Conservation (phyloP, 345 rosid genomes). For the Punica granatum region DNA sequence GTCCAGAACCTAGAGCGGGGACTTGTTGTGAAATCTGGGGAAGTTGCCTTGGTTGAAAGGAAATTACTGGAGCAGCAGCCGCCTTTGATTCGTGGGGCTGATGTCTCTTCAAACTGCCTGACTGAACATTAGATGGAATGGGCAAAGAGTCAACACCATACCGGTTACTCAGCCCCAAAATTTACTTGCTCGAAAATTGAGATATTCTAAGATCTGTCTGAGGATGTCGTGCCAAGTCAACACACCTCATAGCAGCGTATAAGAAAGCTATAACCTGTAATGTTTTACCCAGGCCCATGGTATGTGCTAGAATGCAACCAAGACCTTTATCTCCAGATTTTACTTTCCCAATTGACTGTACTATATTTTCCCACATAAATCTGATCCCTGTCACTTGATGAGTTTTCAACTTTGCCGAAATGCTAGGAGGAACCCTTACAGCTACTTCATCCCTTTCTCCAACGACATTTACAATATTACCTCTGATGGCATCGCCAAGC, state of each 20-base stretch:
- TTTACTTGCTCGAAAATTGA: conserved; percentile 36
- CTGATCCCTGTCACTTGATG: conserved; percentile 97
- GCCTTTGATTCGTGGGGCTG: conserved; percentile 21
- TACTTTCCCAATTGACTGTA: conserved; percentile 74
- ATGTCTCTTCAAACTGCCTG: conserved; percentile 11
- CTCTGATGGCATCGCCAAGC: conserved; percentile 74
- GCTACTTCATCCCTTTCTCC: conserved; percentile 95
- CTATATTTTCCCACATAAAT: conserved; percentile 97
- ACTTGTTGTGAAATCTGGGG: conserved; percentile 19
- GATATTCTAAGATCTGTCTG: conserved; percentile 42
- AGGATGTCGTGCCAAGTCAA: conserved; percentile 64
- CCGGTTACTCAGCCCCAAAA: conserved; percentile 17
- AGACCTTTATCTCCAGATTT: conserved; percentile 95
- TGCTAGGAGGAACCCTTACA: conserved; percentile 80
- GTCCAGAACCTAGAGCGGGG: conserved; percentile 24
- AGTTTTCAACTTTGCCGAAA: conserved; percentile 77
- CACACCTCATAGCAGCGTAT: conserved; percentile 85
- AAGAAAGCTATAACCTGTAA: conserved; percentile 98
- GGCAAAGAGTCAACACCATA: conserved; percentile 23
- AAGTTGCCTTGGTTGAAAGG: conserved; percentile 21
- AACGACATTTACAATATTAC: conserved; percentile 92
- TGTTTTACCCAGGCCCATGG: conserved; percentile 99
- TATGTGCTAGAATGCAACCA: conserved; percentile 97
- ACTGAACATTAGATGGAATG: not conserved
- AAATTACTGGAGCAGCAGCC: conserved; percentile 19